Evolutionary conservation across 2,329 filamentous ascomycete genomes (phyloP).

Genomic region (Tympanopsis confertula): DNA sequence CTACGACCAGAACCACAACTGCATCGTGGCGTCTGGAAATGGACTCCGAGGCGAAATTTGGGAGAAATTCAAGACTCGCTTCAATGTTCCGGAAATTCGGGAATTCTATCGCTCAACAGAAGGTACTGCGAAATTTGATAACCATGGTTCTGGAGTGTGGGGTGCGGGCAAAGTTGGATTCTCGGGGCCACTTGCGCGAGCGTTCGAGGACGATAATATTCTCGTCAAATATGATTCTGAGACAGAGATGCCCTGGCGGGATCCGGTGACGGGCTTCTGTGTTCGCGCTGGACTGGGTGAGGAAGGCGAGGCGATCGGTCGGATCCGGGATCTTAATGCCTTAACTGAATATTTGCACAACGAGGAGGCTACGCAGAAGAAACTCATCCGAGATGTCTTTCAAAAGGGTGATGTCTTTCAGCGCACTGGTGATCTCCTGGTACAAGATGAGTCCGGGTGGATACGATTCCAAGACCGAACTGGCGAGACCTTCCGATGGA

Average conservation of each 20-base stretch:
- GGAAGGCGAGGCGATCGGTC: constrained; percentile 30
- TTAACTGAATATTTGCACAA: constrained; percentile 28
- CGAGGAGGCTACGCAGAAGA: constrained; percentile 26
- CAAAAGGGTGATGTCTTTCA: constrained; percentile 30
- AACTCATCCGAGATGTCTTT: constrained; percentile 28
- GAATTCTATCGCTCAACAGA: constrained; percentile 35
- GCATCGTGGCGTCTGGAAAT: constrained; percentile 31
- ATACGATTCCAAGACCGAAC: constrained; percentile 33
- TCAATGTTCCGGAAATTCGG: constrained; percentile 28
- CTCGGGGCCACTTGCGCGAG: constrained; percentile 22
- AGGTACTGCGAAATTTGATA: constrained; percentile 30
- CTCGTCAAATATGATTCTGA: constrained; percentile 27
- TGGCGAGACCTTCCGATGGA: constrained; percentile 42
- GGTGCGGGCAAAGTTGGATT: constrained; percentile 30
- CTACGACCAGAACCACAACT: constrained; percentile 28
- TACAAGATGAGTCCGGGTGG: constrained; percentile 26
- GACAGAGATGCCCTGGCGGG: constrained; percentile 25
- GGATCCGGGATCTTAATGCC: constrained; percentile 22
- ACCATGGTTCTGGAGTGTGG: constrained; percentile 23
- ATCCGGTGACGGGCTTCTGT: constrained; percentile 30
- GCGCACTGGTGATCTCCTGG: constrained; percentile 28
- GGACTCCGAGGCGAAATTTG: constrained; percentile 33
- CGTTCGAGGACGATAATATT: constrained; percentile 25
- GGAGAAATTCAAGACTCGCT: constrained; percentile 29
- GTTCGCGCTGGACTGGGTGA: constrained; percentile 20